phyloP scores from a whole-genome alignment of 2,329 filamentous ascomycete species.

The Arthrobotrys sphaeroides region DNA sequence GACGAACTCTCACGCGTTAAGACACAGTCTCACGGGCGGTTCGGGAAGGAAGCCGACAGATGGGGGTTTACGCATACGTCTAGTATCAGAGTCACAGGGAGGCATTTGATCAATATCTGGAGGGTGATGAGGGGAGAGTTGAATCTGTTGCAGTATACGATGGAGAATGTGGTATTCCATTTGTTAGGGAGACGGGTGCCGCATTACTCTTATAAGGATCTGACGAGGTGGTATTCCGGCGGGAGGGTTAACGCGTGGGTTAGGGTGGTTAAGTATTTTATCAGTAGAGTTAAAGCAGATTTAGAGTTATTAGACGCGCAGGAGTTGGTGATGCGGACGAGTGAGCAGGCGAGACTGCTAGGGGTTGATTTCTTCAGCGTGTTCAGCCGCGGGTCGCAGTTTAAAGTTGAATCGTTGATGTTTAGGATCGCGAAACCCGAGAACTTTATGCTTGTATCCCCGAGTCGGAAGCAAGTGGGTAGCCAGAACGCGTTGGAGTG shows the following conservation, averaged over 20 bases:
- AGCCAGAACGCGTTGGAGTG: slow-evolving; percentile 94
- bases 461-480: slow-evolving; percentile 83
- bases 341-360: slow-evolving; percentile 90
- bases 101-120: slow-evolving; percentile 98
- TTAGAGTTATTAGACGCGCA: slow-evolving; percentile 92
- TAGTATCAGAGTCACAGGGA: slow-evolving; percentile 88
- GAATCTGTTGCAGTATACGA: slow-evolving; percentile 89
- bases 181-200: slow-evolving; percentile 81
- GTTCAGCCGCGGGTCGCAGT: slow-evolving; percentile 92
- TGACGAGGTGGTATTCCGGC: slow-evolving; percentile 84
- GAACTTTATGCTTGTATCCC: slow-evolving; percentile 88
- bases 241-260: slow-evolving; percentile 73
- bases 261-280: slow-evolving; percentile 81
- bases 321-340: slow-evolving; percentile 86
- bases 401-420: slow-evolving; percentile 99
- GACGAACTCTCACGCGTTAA: slow-evolving; percentile 92
- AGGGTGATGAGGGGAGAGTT: slow-evolving; percentile 93
- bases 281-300: slow-evolving; percentile 78
- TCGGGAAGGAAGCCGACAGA: slow-evolving; percentile 83
- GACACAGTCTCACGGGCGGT: slow-evolving; percentile 79
- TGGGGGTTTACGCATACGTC: slow-evolving; percentile 97
- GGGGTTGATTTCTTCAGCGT: slow-evolving; percentile 98
- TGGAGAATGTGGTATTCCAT: slow-evolving; percentile 96
- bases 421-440: slow-evolving; percentile 98
- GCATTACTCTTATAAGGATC: slow-evolving; percentile 79